Evolutionary conservation across 2,329 filamentous ascomycete species (phyloP).

Genomic region (Alternaria viburni): DNA sequence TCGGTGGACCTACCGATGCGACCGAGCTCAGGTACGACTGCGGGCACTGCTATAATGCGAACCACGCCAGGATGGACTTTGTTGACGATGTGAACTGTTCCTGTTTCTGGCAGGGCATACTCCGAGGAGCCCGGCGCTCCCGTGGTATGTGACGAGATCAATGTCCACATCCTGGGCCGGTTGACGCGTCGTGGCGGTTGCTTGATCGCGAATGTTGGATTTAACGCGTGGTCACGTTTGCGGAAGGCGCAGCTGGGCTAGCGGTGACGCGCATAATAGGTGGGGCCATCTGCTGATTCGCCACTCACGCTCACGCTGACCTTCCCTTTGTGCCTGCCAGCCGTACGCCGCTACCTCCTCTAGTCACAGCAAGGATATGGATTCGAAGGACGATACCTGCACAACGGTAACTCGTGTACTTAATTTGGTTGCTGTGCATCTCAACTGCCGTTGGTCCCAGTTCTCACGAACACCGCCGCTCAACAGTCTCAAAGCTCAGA

Average conservation of each 20-base stretch:
- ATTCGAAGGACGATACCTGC: neutral
- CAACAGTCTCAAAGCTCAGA: slow-evolving; percentile 24
- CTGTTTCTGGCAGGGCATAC: slow-evolving; percentile 7
- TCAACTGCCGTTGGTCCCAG: neutral
- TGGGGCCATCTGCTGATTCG: slow-evolving; percentile 4
- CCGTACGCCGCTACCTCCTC: neutral
- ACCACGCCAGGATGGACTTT: slow-evolving; percentile 3
- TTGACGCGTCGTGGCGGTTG: slow-evolving; percentile 26
- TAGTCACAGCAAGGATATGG: neutral
- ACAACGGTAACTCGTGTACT: neutral
- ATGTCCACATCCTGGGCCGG: slow-evolving; percentile 24
- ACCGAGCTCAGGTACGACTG: slow-evolving; percentile 19
- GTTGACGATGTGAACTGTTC: slow-evolving; percentile 9
- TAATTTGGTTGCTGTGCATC: neutral
- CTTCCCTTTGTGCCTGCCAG: neutral
- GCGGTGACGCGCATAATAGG: slow-evolving; percentile 20
- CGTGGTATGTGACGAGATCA: neutral
- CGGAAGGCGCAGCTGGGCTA: slow-evolving; percentile 1
- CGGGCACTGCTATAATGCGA: neutral
- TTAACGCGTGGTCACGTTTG: slow-evolving; percentile 28
- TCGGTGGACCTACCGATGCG: slow-evolving; percentile 21
- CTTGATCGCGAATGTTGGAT: neutral
- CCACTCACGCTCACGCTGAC: neutral
- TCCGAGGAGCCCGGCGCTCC: neutral
- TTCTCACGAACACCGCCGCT: neutral